Evolutionary conservation across 345 rosid species (phyloP).

Genomic region (Hibiscus mutabilis): DNA sequence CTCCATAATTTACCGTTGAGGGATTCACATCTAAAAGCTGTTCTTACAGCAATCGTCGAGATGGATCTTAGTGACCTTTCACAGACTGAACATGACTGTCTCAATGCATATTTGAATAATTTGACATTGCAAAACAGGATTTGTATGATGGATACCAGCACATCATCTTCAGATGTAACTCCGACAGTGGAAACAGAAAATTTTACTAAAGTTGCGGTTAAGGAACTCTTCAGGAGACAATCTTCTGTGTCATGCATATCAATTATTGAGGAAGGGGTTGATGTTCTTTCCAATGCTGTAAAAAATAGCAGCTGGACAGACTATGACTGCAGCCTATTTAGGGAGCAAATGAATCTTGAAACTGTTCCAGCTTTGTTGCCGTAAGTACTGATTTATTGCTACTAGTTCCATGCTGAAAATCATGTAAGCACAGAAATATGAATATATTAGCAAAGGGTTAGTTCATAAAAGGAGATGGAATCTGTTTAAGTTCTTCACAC

Average conservation of each 20-base stretch:
- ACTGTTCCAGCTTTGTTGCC: conserved; percentile 16
- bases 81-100: background rate
- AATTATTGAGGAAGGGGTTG: conserved; percentile 36
- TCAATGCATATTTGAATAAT: conserved; percentile 4
- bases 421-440: background rate
- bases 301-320: conserved; percentile 10
- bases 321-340: conserved; percentile 16
- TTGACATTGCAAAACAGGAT: background rate
- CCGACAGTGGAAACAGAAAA: background rate
- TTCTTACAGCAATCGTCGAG: conserved; percentile 48
- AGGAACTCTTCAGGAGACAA: conserved; percentile 44
- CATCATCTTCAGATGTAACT: background rate
- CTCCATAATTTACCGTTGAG: conserved; percentile 48
- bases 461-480: background rate
- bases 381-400: conserved; percentile 22
- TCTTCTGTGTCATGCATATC: conserved; percentile 44
- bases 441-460: background rate
- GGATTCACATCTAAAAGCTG: conserved; percentile 55
- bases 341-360: conserved; percentile 20
- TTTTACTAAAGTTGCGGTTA: conserved; percentile 28
- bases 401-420: background rate
- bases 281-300: conserved; percentile 33
- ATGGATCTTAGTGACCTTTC: conserved; percentile 37
- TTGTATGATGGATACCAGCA: background rate
- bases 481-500: background rate